Percentiles rank a stretch among this genome's conserved stretches.
phyloP scores from a whole-genome alignment of 2,329 filamentous ascomycete species.

The Pseudogymnoascus pannorum region DNA sequence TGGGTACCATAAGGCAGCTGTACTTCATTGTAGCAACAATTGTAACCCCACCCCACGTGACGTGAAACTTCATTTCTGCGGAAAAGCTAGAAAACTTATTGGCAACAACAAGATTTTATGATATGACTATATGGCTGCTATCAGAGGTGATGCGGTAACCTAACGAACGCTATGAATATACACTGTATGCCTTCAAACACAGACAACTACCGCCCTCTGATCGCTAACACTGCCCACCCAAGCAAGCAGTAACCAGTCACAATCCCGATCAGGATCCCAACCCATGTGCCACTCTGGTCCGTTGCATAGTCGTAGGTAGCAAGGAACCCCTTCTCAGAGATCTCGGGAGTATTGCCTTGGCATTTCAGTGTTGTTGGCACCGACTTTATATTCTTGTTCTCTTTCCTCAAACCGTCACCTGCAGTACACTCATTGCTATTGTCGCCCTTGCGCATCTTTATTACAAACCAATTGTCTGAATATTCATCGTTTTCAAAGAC shows the following conservation, averaged over 20 bases:
- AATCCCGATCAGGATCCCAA: neutral
- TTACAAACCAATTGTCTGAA: too few relatives aligned
- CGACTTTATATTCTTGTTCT: neutral
- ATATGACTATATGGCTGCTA: neutral
- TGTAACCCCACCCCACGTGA: too few relatives aligned
- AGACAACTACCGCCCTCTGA: neutral
- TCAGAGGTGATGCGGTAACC: neutral
- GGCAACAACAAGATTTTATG: too few relatives aligned
- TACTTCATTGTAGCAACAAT: too few relatives aligned
- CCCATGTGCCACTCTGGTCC: neutral
- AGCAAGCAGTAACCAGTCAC: neutral
- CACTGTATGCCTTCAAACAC: neutral
- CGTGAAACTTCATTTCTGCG: neutral
- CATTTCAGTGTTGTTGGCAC: neutral
- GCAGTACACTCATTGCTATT: neutral
- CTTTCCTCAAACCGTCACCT: neutral
- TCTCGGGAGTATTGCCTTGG: conserved; percentile 1
- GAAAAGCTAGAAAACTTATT: neutral
- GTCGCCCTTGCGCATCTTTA: too few relatives aligned
- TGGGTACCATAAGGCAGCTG: too few relatives aligned
- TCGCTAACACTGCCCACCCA: conserved; percentile 1
- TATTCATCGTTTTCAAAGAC: too few relatives aligned
- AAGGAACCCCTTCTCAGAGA: too few relatives aligned
- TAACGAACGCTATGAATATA: conserved; percentile 4
- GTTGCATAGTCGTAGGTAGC: neutral